Base-by-base conservation (phyloP, 23 red algal species). In the Gracilaria caudata region DNA sequence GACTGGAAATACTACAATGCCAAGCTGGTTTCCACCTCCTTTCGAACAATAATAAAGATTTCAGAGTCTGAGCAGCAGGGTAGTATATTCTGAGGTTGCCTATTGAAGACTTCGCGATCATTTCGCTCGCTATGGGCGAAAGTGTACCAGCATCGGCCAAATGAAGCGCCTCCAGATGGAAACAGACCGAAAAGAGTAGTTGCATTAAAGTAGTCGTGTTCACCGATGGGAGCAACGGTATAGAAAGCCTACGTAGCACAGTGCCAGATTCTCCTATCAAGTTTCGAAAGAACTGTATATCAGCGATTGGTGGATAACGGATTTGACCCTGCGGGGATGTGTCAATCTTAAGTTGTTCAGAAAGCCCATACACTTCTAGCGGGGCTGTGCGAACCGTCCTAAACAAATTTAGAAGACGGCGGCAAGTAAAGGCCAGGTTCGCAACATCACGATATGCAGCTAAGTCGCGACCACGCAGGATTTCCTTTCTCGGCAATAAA, bases 221-320 rank as follows among this genome's bases (percentile, higher is more conserved):
- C 21, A 29, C 33, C 6, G 70, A 39, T 30, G 70, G 43, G 13
- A 75, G 70, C 29, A 43, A 75, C 13, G 70, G 70, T 38, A 75
- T 7, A 21, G 39, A 47, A 4, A 75, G 40, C 21, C 43, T 75
- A 0, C 70, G 70, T 8, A 75, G 33, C 5, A 24, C 29, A 47
- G 8, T 29, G 29, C 70, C 70, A 29, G 39, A 75, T 23, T 75
- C 70, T 46, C 8, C 70, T 7, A 75, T 49, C 40, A 75, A 75
- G n/a, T 75, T 75, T 75, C 40, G 70, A 75, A 75, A 75, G 70
- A 75, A 75, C 26, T 9, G 70, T 75, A 49, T 49, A 11, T 75
- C 70, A 24, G 6, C 39, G 21, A 49, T 21, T n/a, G 70, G 43
- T 49, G 70, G 70, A 26, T 49, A 75, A 9, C 70, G 40, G 21